Evolutionary conservation across 2,329 filamentous ascomycete genomes (phyloP), one percentile per base, ranked within the genome.

Genomic region (Fusarium torreyae): DNA sequence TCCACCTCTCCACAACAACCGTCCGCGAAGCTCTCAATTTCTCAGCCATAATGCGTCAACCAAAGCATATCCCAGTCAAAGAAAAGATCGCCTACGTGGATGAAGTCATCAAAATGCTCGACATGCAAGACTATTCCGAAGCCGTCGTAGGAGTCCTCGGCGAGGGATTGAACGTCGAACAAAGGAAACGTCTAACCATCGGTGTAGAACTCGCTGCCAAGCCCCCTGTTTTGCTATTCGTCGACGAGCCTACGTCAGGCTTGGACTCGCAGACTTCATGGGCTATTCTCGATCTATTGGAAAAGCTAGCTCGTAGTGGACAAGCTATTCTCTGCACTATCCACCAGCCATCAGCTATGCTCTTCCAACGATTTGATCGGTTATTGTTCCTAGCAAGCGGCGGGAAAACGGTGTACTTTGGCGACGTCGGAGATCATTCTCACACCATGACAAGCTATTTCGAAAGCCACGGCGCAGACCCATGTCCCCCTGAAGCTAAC

Each of bases 41-140:
- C 79, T 93, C 90, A 70, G 94, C 94, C n/a, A 78, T 94, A 7
- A 89, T 97, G 42, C 90, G 94, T 57, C 94, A 97, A 71, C 92
- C 93, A 1, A 87, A 86, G 34, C 82, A 89, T 38, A 85, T 91
- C 17, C 83, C 91, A 1, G 85, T 84, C 7, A 80, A 86, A 28
- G 93, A 97, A 74, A 97, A 97, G 81, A 78, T 94, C 2, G 90
- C 88, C 2, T 97, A 97, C 63, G 93, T 96, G 15, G 90, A 94
- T 52, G 91, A 96, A 75, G 91, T 89, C n/a, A 88, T 89, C 72
- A 83, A 84, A 75, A 85, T 91, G 79, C 80, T 91, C 8, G 84
- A 87, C 66, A 89, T 91, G 87, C 78, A 85, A 39, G 87, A 89
- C 51, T 90, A 88, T 57, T 87, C 88, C 1, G 86, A 90, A 51